These are phyloP conservation scores for Tylopilus felleus DNA, from an alignment of 768 basidiomycete species.

Conservation along the genomic window DNA sequence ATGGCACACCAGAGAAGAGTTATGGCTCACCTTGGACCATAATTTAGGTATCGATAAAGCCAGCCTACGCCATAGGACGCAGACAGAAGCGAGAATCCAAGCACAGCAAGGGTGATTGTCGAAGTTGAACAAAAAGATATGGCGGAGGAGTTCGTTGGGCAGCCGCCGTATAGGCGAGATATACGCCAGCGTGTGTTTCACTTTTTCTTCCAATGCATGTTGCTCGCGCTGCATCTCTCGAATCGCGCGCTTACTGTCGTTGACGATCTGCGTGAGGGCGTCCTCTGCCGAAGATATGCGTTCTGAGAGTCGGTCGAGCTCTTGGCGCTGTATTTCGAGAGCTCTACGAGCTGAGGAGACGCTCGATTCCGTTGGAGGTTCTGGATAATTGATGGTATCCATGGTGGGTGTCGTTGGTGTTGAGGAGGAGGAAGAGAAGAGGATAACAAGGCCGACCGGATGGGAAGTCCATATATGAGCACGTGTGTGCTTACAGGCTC, in stretches of 20 bases:
- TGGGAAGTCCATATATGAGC: constrained; percentile 22
- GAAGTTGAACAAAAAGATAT: constrained; percentile 68
- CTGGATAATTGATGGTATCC: constrained; percentile 36
- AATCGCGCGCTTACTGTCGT: constrained; percentile 53
- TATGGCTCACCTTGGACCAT: constrained; percentile 69
- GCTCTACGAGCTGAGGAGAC: constrained; percentile 49
- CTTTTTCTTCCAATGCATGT: constrained; percentile 43
- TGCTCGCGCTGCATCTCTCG: constrained; percentile 51
- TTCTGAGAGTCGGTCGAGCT: constrained; percentile 34
- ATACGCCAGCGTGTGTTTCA: constrained; percentile 55
- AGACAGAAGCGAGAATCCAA: constrained; percentile 73
- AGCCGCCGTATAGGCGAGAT: constrained; percentile 70
- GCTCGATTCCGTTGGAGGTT: constrained; percentile 57
- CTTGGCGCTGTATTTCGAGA: constrained; percentile 34
- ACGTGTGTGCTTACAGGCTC: constrained; percentile 18
- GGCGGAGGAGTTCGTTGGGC: constrained; percentile 68
- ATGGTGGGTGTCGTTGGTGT: constrained; percentile 26
- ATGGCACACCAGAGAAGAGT: neutral
- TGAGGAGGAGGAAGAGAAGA: constrained; percentile 5
- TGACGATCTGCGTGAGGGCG: constrained; percentile 55
- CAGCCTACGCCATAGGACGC: constrained; percentile 60
- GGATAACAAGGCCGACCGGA: constrained; percentile 9
- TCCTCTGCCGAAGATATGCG: constrained; percentile 54
- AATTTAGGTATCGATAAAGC: constrained; percentile 62
- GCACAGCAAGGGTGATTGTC: constrained; percentile 69